A percentile compares a stretch with the other conserved stretches of the same genome.
Evolutionary conservation across 1,284 basidiomycete species (phyloP).

Genomic region (Rhodotorula sp.): DNA sequence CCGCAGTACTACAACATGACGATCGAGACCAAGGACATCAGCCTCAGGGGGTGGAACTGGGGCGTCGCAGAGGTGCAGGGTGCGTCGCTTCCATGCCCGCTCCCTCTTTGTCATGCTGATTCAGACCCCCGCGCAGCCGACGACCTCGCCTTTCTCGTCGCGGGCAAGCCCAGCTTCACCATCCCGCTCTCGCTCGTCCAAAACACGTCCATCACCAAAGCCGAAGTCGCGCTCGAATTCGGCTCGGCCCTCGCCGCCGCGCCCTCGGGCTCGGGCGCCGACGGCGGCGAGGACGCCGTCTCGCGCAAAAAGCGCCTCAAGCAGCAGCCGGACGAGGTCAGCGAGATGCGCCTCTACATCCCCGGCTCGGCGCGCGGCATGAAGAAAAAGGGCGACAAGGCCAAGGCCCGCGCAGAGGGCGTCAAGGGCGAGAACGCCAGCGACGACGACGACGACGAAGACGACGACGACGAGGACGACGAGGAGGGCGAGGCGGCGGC

Average conservation of each 20-base stretch:
- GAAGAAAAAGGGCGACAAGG: conserved; percentile 44
- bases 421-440: conserved; percentile 50
- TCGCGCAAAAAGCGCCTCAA: conserved; percentile 38
- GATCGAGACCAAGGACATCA: conserved; percentile 81
- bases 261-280: conserved; percentile 11
- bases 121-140: conserved; percentile 60
- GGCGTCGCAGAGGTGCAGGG: conserved; percentile 92
- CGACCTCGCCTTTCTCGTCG: conserved; percentile 86
- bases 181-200: conserved; percentile 83
- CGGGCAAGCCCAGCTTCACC: conserved; percentile 88
- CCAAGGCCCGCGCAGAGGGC: conserved; percentile 61
- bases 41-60: conserved; percentile 99
- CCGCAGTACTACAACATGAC: conserved; percentile 80
- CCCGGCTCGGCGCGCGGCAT: conserved; percentile 64
- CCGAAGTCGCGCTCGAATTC: conserved; percentile 97
- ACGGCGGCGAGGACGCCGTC: conserved; percentile 33
- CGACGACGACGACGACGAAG: conserved; percentile 53
- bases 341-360: conserved; percentile 95
- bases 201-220: conserved; percentile 97
- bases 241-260: conserved; percentile 53
- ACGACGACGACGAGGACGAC: conserved; percentile 54
- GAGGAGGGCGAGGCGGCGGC: conserved; percentile 73
- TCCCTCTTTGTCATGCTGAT: background rate
- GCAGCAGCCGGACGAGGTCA: conserved; percentile 70
- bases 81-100: conserved; percentile 50